These are phyloP conservation scores for Pulveroboletus sp. DNA, from an alignment of 768 basidiomycete species.

Conservation along the genomic window DNA sequence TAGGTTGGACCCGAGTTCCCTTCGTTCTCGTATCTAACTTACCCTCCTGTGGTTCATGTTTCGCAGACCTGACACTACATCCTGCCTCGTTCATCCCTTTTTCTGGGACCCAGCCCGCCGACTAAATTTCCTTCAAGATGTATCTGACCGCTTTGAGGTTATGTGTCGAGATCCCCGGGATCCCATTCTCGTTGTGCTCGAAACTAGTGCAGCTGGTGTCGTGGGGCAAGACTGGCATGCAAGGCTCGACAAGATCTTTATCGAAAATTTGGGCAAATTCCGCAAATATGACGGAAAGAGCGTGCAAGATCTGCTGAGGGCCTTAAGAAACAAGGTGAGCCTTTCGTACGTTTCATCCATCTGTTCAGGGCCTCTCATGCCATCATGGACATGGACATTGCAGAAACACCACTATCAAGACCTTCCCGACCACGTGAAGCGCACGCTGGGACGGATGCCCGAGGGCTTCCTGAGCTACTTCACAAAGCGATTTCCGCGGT, in stretches of 20 bases:
- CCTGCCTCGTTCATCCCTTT: slow-evolving; percentile 89
- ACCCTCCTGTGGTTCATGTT: neutral
- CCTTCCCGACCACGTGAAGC: slow-evolving; percentile 85
- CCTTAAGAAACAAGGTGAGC: slow-evolving; percentile 89
- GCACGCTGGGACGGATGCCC: slow-evolving; percentile 85
- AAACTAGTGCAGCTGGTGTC: slow-evolving; percentile 60
- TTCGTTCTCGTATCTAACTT: slow-evolving; percentile 3
- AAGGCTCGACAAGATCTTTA: slow-evolving; percentile 81
- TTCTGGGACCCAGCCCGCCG: slow-evolving; percentile 92
- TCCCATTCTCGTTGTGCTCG: slow-evolving; percentile 65
- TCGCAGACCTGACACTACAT: slow-evolving; percentile 77
- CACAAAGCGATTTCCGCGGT: slow-evolving; percentile 82
- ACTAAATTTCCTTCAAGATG: slow-evolving; percentile 92
- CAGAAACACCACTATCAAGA: slow-evolving; percentile 99
- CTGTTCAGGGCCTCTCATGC: slow-evolving; percentile 7
- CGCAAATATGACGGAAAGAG: slow-evolving; percentile 91
- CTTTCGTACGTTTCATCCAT: neutral
- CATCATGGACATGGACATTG: slow-evolving; percentile 1
- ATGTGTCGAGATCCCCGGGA: slow-evolving; percentile 93
- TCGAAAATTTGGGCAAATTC: slow-evolving; percentile 95
- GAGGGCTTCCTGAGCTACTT: slow-evolving; percentile 92
- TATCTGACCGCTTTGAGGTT: slow-evolving; percentile 96
- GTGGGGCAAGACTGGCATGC: slow-evolving; percentile 91
- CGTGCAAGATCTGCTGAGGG: slow-evolving; percentile 88
- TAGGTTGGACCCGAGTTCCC: slow-evolving; percentile 33